Evolutionary conservation across 768 basidiomycete genomes (phyloP).

Genomic region (Termitomyces sp.): DNA sequence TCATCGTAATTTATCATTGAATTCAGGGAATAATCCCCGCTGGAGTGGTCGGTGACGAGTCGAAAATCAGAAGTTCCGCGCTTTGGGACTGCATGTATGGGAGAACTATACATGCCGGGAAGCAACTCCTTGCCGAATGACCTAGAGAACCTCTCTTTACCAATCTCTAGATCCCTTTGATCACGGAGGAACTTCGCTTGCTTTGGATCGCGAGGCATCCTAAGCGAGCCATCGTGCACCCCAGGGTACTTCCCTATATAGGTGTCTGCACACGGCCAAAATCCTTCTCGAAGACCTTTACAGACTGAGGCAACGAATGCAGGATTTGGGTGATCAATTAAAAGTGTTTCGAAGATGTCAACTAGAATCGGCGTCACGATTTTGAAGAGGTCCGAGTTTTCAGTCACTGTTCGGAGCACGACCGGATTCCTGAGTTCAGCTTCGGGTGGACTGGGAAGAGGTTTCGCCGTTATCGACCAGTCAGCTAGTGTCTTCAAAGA

Average conservation of each 20-base stretch:
- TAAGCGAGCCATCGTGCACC: neutral
- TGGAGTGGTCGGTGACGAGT: neutral
- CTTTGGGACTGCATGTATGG: neutral
- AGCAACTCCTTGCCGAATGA: neutral
- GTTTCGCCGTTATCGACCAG: neutral
- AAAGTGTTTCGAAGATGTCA: neutral
- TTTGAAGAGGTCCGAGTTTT: neutral
- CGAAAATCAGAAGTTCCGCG: neutral
- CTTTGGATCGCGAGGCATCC: neutral
- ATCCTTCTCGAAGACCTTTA: constrained; percentile 4
- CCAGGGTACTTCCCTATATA: neutral
- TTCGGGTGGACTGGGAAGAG: neutral
- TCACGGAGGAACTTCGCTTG: neutral
- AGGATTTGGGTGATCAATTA: neutral
- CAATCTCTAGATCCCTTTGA: constrained; percentile 2
- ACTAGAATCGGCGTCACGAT: constrained; percentile 2
- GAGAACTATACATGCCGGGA: constrained; percentile 2
- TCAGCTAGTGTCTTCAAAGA: neutral
- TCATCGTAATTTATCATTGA: neutral
- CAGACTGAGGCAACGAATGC: constrained; percentile 3
- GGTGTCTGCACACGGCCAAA: constrained; percentile 4
- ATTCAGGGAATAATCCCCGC: constrained; percentile 1
- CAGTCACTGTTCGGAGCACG: neutral
- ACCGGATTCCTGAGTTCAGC: neutral
- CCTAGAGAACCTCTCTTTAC: neutral